Conservation (phyloP, 148 eudicot genomes). For the Fallopia convolvulus region DNA sequence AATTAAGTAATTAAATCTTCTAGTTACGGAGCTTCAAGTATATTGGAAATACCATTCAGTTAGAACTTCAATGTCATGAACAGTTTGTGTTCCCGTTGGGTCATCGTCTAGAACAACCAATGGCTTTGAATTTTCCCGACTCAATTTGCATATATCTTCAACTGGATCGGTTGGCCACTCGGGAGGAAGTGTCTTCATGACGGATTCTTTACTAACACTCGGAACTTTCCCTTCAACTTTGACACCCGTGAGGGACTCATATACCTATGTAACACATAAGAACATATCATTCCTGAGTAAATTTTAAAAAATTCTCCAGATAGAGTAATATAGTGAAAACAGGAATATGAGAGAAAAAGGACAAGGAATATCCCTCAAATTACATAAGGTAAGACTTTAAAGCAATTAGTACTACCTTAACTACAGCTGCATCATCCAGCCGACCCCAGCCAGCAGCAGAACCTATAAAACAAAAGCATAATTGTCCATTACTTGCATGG, state of each 20-base stretch:
- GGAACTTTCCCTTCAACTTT: conserved; percentile 87
- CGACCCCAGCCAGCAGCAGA: conserved; percentile 99
- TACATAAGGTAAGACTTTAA: background rate
- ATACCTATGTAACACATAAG: conserved; percentile 44
- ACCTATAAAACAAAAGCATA: conserved; percentile 38
- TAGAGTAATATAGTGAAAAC: background rate
- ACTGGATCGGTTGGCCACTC: conserved; percentile 83
- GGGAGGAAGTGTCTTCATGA: conserved; percentile 62
- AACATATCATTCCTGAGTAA: background rate
- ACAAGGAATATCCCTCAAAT: background rate
- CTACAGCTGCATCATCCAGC: conserved; percentile 92
- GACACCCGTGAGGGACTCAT: conserved; percentile 89
- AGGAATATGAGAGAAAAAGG: background rate
- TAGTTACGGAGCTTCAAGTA: background rate
- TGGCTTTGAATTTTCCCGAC: conserved; percentile 49
- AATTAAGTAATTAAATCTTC: background rate
- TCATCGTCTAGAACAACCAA: conserved; percentile 97
- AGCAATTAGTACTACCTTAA: conserved; percentile 46
- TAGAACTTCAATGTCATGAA: conserved; percentile 89
- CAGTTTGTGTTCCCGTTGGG: conserved; percentile 99
- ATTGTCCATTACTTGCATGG: conserved; percentile 15
- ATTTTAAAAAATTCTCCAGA: background rate
- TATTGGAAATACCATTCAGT: conserved; percentile 71
- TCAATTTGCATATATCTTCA: conserved; percentile 50
- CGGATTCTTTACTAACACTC: conserved; percentile 46